Evolutionary conservation across 1,284 basidiomycete species (phyloP).

Genomic region (Tilletiopsis washingtonensis): DNA sequence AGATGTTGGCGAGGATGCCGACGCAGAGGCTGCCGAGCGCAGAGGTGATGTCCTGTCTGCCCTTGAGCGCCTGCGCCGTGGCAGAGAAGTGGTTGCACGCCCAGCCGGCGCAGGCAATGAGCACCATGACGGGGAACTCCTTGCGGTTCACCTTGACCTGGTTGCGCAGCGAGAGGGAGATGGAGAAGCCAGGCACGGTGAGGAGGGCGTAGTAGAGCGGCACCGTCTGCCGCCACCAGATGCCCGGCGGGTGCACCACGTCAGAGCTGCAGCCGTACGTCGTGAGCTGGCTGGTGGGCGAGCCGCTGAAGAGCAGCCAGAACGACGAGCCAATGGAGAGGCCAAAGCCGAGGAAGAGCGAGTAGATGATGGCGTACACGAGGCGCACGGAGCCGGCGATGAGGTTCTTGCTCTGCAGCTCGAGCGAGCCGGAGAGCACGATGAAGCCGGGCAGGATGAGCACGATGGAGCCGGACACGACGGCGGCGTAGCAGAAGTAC

Average conservation of each 20-base stretch:
- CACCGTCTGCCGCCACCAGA: constrained; percentile 51
- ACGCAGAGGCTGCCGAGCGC: constrained; percentile 66
- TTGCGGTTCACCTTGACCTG: constrained; percentile 62
- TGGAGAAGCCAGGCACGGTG: constrained; percentile 68
- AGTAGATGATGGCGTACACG: constrained; percentile 71
- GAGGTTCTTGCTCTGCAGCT: constrained; percentile 54
- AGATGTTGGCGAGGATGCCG: constrained; percentile 72
- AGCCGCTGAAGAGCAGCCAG: constrained; percentile 31
- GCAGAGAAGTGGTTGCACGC: constrained; percentile 35
- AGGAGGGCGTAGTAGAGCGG: constrained; percentile 54
- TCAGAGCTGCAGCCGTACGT: constrained; percentile 12
- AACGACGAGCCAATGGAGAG: constrained; percentile 35
- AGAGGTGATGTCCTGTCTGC: constrained; percentile 40
- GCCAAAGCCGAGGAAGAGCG: constrained; percentile 47
- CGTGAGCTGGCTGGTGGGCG: neutral
- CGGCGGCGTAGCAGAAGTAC: constrained; percentile 74
- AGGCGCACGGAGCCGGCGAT: constrained; percentile 61
- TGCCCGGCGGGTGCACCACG: constrained; percentile 13
- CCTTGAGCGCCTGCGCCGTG: constrained; percentile 14
- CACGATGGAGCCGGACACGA: constrained; percentile 75
- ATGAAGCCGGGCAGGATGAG: constrained; percentile 68
- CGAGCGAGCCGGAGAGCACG: constrained; percentile 60
- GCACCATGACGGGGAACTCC: constrained; percentile 62
- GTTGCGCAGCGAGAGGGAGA: constrained; percentile 67
- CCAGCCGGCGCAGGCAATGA: constrained; percentile 69